Percentiles rank a stretch among this genome's conserved stretches.
Conservation (phyloP, 1,284 basidiomycete genomes). For the Kalmanozyma brasiliensis region DNA sequence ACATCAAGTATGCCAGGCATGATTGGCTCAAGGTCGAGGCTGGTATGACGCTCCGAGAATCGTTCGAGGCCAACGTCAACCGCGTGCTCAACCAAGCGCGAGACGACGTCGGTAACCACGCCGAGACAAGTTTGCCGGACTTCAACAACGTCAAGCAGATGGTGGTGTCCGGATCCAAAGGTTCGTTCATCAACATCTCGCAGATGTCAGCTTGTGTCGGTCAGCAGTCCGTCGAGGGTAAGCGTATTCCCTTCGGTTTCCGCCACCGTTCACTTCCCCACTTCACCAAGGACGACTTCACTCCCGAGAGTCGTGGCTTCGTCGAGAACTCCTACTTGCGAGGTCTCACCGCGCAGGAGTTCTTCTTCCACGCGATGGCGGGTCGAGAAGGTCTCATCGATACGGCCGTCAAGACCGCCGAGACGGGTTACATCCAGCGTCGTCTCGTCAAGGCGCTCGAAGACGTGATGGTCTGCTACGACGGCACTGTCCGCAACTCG, state of each 20-base stretch:
- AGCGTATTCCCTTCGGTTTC: conserved; percentile 98
- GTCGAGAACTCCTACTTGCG: conserved; percentile 99
- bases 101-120: conserved; percentile 93
- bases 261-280: conserved; percentile 94
- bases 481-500: conserved; percentile 97
- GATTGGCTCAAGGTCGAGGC: conserved; percentile 70
- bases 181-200: conserved; percentile 93
- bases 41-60: conserved; percentile 99
- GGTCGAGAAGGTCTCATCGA: conserved; percentile 99
- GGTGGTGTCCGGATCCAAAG: conserved; percentile 98
- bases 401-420: conserved; percentile 99
- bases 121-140: conserved; percentile 94
- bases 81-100: conserved; percentile 92
- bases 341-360: conserved; percentile 96
- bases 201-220: conserved; percentile 99
- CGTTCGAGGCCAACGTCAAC: conserved; percentile 93
- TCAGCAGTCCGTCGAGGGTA: conserved; percentile 97
- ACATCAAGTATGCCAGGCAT: conserved; percentile 63
- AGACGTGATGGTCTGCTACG: conserved; percentile 96
- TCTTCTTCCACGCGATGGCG: conserved; percentile 99
- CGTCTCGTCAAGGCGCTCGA: conserved; percentile 97
- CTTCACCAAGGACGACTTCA: conserved; percentile 99
- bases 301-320: conserved; percentile 97
- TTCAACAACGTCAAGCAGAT: conserved; percentile 99
- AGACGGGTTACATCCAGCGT: conserved; percentile 99